phyloP scores from a whole-genome alignment of 257 asterid genomes.

The Gentiana straminea region DNA sequence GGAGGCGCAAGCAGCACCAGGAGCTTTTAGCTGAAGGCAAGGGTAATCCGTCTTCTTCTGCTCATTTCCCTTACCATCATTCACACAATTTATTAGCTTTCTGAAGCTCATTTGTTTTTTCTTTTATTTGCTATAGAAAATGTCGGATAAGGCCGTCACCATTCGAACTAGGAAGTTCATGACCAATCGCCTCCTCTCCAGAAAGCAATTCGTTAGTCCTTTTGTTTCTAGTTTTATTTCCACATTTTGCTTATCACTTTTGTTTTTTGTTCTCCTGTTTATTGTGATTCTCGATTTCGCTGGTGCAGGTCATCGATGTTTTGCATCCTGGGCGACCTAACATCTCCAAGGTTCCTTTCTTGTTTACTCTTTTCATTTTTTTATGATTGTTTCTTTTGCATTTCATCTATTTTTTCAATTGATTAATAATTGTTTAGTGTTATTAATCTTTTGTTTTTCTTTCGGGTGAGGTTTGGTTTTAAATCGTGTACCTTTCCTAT shows the following conservation, averaged over 20 bases:
- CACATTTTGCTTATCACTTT: not conserved
- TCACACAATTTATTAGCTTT: not conserved
- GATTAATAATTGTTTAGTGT: not conserved
- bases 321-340: constrained; percentile 89
- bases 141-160: constrained; percentile 96
- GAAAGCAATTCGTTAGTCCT: constrained; percentile 69
- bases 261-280: not conserved
- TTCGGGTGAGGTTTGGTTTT: not conserved
- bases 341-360: constrained; percentile 60
- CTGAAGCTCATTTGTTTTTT: not conserved
- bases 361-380: not conserved
- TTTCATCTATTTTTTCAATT: not conserved
- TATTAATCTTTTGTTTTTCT: not conserved
- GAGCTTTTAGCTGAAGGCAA: not conserved
- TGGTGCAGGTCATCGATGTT: constrained; percentile 60
- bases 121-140: constrained; percentile 21
- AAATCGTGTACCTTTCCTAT: no score
- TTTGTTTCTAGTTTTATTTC: not conserved
- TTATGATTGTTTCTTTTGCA: not conserved
- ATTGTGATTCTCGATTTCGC: not conserved
- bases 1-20: constrained; percentile 4
- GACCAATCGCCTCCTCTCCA: constrained; percentile 80
- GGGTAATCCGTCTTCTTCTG: not conserved
- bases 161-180: constrained; percentile 82
- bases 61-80: not conserved